phyloP scores from a whole-genome alignment of 495 filamentous ascomycete species.

The Podospora bellae-mahoneyi region DNA sequence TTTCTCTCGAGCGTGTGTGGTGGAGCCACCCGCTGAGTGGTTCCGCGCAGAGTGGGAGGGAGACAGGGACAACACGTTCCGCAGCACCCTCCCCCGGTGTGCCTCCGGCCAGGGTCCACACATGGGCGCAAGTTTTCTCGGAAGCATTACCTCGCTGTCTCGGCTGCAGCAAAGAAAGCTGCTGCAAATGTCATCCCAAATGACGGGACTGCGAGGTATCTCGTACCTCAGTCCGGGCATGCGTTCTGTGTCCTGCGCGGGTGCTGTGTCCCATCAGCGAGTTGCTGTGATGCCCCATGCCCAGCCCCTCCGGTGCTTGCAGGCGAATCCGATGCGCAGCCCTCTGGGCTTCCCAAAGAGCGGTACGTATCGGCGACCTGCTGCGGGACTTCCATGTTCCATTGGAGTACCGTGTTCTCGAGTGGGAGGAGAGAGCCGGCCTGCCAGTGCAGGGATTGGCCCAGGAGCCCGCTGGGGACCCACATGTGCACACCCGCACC shows the following conservation, averaged over 20 bases:
- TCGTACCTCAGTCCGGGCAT: background rate
- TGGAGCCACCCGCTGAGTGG: background rate
- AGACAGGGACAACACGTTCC: conserved; percentile 7
- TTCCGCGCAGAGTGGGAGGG: background rate
- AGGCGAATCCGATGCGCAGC: background rate
- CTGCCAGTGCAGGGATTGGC: conserved; percentile 8
- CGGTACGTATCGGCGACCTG: background rate
- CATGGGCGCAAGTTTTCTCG: conserved; percentile 13
- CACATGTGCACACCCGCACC: conserved; percentile 10
- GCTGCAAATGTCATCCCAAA: conserved; percentile 19
- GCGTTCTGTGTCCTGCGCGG: background rate
- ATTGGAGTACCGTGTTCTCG: background rate
- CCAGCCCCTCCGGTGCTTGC: background rate
- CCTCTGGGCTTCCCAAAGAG: background rate
- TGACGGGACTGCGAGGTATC: conserved; percentile 7
- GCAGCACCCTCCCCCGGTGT: background rate
- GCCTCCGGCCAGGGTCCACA: conserved; percentile 10
- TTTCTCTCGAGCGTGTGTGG: background rate
- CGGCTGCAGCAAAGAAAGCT: conserved; percentile 7
- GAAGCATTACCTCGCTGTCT: conserved; percentile 20
- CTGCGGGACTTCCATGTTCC: background rate
- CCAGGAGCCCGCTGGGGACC: conserved; percentile 9
- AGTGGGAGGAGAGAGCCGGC: background rate
- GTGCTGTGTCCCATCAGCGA: conserved; percentile 3
- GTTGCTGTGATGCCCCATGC: background rate